Conservation (phyloP, 805 yeast genomes). For the Candida morakotiae region DNA sequence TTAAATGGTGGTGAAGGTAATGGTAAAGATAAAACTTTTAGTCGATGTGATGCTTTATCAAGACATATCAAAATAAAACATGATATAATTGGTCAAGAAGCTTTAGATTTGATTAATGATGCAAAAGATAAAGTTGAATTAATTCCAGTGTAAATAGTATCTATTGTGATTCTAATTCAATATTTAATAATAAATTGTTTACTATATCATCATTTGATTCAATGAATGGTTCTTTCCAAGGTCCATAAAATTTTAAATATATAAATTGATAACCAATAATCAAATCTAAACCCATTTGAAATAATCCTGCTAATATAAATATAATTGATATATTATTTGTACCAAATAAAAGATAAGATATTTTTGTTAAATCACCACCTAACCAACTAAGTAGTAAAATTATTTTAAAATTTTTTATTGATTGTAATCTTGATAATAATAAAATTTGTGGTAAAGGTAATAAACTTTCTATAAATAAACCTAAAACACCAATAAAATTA, state of each 20-base stretch:
- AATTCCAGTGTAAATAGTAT: constrained; percentile 18
- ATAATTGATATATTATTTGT: constrained; percentile 63
- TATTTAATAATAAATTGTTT: not conserved
- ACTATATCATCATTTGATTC: constrained; percentile 1
- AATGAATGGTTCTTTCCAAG: constrained; percentile 1
- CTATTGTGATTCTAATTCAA: too few species aligned
- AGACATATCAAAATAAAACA: constrained; percentile 75
- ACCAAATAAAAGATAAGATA: constrained; percentile 71
- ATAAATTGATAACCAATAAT: constrained; percentile 71
- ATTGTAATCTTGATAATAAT: constrained; percentile 58
- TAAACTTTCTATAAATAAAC: constrained; percentile 67
- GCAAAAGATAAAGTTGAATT: constrained; percentile 79
- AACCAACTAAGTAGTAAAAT: constrained; percentile 80
- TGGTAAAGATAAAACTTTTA: constrained; percentile 45
- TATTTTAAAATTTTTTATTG: constrained; percentile 75
- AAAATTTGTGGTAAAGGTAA: constrained; percentile 77
- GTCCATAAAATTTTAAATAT: constrained; percentile 43
- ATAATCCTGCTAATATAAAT: constrained; percentile 66
- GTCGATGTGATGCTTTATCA: constrained; percentile 44
- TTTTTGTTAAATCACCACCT: constrained; percentile 80
- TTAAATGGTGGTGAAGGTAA: constrained; percentile 46
- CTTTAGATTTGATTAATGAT: constrained; percentile 64
- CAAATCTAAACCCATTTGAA: constrained; percentile 74
- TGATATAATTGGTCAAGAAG: constrained; percentile 61
- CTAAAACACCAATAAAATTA: constrained; percentile 53